A percentile compares a stretch with the other conserved stretches of the same genome.
These are phyloP conservation scores for Penicillium mononematosum DNA, from an alignment of 495 filamentous ascomycete species.

Conservation along the genomic window DNA sequence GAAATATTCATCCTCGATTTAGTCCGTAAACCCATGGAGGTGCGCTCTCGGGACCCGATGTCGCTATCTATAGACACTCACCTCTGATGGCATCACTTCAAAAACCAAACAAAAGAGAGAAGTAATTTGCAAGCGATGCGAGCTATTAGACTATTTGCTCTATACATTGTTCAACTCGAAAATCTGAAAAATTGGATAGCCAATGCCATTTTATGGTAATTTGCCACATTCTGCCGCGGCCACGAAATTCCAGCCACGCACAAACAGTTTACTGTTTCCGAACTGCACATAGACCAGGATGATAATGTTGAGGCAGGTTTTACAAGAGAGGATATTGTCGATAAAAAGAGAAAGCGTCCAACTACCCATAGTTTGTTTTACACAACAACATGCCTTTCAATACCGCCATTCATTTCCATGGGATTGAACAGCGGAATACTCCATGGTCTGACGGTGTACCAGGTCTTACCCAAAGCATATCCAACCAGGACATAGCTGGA, in stretches of 20 bases:
- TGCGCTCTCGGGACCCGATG: too few relatives aligned
- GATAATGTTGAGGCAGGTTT: conserved; percentile 52
- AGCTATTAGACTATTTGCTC: background rate
- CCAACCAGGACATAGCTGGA: conserved; percentile 43
- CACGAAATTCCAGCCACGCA: conserved; percentile 18
- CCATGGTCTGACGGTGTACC: conserved; percentile 53
- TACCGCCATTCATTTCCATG: conserved; percentile 49
- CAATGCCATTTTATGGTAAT: background rate
- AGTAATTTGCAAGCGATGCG: background rate
- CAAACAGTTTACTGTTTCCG: conserved; percentile 9
- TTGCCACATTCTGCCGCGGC: conserved; percentile 15
- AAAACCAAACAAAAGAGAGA: background rate
- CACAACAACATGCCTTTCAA: conserved; percentile 53
- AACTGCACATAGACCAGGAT: conserved; percentile 54
- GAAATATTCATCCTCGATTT: too few relatives aligned
- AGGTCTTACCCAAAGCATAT: conserved; percentile 48
- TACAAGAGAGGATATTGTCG: background rate
- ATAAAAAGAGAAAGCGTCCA: background rate
- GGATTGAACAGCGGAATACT: conserved; percentile 35
- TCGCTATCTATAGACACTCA: too few relatives aligned
- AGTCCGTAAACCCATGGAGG: too few relatives aligned
- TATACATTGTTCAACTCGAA: background rate
- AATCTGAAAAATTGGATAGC: background rate
- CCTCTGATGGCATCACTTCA: background rate
- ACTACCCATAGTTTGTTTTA: conserved; percentile 31